Percentiles rank a stretch among this genome's conserved stretches.
Conservation (phyloP, 306 rosid species). For the Sindora glabra region DNA sequence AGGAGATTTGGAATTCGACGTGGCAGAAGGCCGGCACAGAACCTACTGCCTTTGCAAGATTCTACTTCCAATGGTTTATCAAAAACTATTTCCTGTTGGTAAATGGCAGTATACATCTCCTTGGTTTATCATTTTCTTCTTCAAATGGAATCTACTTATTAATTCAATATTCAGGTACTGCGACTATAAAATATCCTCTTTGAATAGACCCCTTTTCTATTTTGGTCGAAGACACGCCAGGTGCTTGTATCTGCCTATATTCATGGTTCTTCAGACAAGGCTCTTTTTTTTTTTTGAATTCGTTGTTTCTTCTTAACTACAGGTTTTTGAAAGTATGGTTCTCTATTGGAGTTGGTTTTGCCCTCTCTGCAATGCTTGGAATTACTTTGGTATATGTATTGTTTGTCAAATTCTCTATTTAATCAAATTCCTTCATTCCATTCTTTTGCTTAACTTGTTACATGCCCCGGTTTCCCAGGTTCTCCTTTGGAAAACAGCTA, state of each 20-base stretch:
- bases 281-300: background rate
- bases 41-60: conserved; percentile 18
- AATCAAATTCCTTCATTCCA: background rate
- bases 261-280: background rate
- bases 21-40: background rate
- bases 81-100: conserved; percentile 31
- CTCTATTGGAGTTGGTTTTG: conserved; percentile 54
- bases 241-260: background rate
- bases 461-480: conserved; percentile 23
- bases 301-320: background rate
- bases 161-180: conserved; percentile 22
- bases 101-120: background rate
- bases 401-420: background rate
- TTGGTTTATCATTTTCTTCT: background rate
- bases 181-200: conserved; percentile 40
- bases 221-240: conserved; percentile 43
- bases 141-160: too few relatives aligned
- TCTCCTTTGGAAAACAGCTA: conserved; percentile 50
- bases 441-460: background rate
- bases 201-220: conserved; percentile 47
- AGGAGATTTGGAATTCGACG: conserved; percentile 24
- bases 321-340: conserved; percentile 52
- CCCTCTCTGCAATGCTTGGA: conserved; percentile 43
- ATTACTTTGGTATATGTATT: conserved; percentile 26
- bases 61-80: conserved; percentile 6